Evolutionary conservation across 768 basidiomycete genomes (phyloP).

Genomic region (Aureoboletus auriporus): DNA sequence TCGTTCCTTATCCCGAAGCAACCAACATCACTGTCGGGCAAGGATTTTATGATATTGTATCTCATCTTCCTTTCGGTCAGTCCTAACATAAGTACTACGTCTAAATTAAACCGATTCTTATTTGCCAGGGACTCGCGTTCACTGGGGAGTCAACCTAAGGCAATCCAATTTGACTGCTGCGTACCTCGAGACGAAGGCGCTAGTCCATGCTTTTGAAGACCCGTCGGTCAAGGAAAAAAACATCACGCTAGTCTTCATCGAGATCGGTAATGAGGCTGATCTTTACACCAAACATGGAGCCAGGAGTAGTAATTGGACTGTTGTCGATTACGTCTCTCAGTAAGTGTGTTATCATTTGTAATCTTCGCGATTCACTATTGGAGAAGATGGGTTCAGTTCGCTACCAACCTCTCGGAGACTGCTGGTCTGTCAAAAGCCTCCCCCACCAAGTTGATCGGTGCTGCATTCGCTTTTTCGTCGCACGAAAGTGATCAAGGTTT

Average conservation of each 20-base stretch:
- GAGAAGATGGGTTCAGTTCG: conserved; percentile 52
- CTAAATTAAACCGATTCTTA: background rate
- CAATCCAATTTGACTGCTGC: conserved; percentile 46
- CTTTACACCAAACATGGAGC: conserved; percentile 46
- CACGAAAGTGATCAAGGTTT: conserved; percentile 42
- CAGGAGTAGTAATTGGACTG: conserved; percentile 37
- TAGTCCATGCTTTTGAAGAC: conserved; percentile 46
- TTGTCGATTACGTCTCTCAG: conserved; percentile 47
- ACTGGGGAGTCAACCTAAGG: conserved; percentile 68
- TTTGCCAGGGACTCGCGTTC: conserved; percentile 53
- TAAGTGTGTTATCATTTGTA: conserved; percentile 25
- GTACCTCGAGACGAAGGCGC: conserved; percentile 44
- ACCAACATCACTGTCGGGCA: conserved; percentile 55
- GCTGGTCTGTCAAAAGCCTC: conserved; percentile 36
- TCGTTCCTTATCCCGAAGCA: conserved; percentile 66
- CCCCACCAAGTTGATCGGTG: conserved; percentile 44
- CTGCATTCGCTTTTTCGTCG: conserved; percentile 47
- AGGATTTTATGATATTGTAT: conserved; percentile 49
- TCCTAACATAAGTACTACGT: background rate
- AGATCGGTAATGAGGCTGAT: conserved; percentile 63
- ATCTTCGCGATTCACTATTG: background rate
- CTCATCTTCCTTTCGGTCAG: conserved; percentile 48
- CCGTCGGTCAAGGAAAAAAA: conserved; percentile 34
- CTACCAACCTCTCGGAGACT: conserved; percentile 42
- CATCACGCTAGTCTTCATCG: conserved; percentile 52